Base-by-base conservation (phyloP, 2,329 filamentous ascomycete species). In the Botryosphaeria dothidea region DNA sequence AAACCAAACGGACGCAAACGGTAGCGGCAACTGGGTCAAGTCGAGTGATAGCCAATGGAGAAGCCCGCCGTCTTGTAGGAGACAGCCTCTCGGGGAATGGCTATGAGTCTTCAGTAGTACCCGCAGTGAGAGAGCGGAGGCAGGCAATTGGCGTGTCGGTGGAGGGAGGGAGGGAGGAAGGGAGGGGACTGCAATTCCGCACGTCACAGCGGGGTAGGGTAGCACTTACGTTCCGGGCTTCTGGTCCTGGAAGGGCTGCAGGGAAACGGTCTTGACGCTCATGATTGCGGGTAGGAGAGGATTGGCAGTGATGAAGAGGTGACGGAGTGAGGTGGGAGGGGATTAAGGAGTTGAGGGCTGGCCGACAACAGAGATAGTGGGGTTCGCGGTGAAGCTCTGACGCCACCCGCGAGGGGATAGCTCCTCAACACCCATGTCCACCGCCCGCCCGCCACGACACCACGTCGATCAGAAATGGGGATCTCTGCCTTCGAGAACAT, bases 181-280 rank as follows among this genome's bases (percentile, higher is more conserved):
- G 56, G 38, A 17, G n/a, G 27, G 23, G 23, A 46, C 27, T n/a
- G 43, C 17, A 31, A 17, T 27, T 49, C 25, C 34, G 49, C 25
- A 34, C 21, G 31, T 45, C 48, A 52, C 58, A 56, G 57, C 41
- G 57, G 43, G 36, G 46, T 36, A 64, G 43, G 36, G 46, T 36
- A 64, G 38, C 34, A 93, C 94, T 81, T 88, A 97, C 94, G 94
- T 98, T 87, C 94, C 94, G 69, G 94, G 93, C 86, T 99, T 99
- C 87, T 99, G 95, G 86, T 98, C 95, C 69, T 90, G 86, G 81
- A 95, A 97, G 67, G 93, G 88, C 79, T 88, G 88, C 79, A 97
- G 88, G 72, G 90, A 86, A 74, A 97, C 91, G 63, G 90, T 92
- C 80, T 92, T 86, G 80, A 89, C 81, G 77, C 83, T 86, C 92